Conservation (phyloP, 2,329 filamentous ascomycete species). For the Coleophoma crateriformis region DNA sequence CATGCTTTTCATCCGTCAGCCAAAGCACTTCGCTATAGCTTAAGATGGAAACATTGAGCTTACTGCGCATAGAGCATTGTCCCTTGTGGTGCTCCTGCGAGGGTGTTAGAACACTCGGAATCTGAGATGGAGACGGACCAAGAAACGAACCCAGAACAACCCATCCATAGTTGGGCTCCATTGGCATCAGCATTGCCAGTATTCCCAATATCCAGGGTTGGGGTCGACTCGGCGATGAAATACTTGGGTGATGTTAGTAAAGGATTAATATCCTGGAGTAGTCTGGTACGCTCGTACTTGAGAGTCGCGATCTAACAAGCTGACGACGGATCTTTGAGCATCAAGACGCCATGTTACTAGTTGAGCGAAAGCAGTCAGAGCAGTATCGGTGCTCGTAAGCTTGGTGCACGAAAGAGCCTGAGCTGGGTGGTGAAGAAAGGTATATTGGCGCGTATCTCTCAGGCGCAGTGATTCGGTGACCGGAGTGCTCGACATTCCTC, state of each 20-base stretch:
- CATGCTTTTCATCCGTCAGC: conserved; percentile 2
- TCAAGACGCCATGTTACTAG: conserved; percentile 39
- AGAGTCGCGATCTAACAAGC: conserved; percentile 31
- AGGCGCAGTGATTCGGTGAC: neutral
- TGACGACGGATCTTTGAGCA: conserved; percentile 37
- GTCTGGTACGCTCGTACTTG: conserved; percentile 3
- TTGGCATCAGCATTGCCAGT: conserved; percentile 3
- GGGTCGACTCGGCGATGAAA: conserved; percentile 42
- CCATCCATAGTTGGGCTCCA: conserved; percentile 7
- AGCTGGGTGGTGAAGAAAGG: neutral
- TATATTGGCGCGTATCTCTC: neutral
- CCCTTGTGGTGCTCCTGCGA: conserved; percentile 3
- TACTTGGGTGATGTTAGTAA: conserved; percentile 24
- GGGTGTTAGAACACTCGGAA: neutral
- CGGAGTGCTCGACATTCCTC: too few relatives aligned
- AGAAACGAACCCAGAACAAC: conserved; percentile 1
- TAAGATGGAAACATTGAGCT: neutral
- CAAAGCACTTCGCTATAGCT: neutral
- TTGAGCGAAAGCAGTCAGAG: conserved; percentile 36
- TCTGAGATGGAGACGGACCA: neutral
- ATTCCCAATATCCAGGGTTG: conserved; percentile 26
- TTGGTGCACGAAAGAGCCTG: neutral
- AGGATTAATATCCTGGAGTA: neutral
- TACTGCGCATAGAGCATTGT: conserved; percentile 8
- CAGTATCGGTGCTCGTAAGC: conserved; percentile 27